phyloP scores from a whole-genome alignment of 2,329 filamentous ascomycete genomes.

The Mariannaea sp. region DNA sequence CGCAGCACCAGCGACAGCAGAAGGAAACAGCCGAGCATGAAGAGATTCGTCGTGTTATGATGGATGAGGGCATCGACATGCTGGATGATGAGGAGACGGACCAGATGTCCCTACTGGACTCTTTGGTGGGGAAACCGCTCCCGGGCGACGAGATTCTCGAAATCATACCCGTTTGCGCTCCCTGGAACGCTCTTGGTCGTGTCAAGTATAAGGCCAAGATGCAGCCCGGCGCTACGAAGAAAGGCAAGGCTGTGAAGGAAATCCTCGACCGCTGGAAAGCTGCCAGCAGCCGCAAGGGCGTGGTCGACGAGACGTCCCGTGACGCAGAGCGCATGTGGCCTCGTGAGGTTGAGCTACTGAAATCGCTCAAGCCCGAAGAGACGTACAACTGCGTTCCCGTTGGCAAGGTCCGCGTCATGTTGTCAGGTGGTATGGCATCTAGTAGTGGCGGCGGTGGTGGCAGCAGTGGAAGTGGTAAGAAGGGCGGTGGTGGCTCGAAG shows the following conservation, averaged over 20 bases:
- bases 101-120: slow-evolving; percentile 64
- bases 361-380: slow-evolving; percentile 80
- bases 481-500: slow-evolving; percentile 41
- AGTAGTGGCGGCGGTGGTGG: slow-evolving; percentile 49
- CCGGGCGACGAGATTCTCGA: slow-evolving; percentile 83
- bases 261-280: slow-evolving; percentile 81
- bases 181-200: slow-evolving; percentile 65
- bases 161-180: slow-evolving; percentile 66
- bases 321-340: slow-evolving; percentile 82
- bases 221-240: slow-evolving; percentile 87
- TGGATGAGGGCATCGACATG: slow-evolving; percentile 62
- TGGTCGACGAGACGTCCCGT: slow-evolving; percentile 62
- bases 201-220: slow-evolving; percentile 96
- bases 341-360: slow-evolving; percentile 82
- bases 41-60: slow-evolving; percentile 64
- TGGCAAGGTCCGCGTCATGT: slow-evolving; percentile 78
- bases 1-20: slow-evolving; percentile 79
- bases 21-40: slow-evolving; percentile 78
- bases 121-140: slow-evolving; percentile 76
- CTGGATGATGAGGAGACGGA: slow-evolving; percentile 64
- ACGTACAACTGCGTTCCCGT: slow-evolving; percentile 81
- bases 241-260: slow-evolving; percentile 92
- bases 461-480: slow-evolving; percentile 47
- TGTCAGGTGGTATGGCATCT: slow-evolving; percentile 60
- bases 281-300: slow-evolving; percentile 62